Evolutionary conservation across 2,329 filamentous ascomycete species (phyloP), one percentile per base, ranked within the genome.

Genomic region (Neonectria ditissima): DNA sequence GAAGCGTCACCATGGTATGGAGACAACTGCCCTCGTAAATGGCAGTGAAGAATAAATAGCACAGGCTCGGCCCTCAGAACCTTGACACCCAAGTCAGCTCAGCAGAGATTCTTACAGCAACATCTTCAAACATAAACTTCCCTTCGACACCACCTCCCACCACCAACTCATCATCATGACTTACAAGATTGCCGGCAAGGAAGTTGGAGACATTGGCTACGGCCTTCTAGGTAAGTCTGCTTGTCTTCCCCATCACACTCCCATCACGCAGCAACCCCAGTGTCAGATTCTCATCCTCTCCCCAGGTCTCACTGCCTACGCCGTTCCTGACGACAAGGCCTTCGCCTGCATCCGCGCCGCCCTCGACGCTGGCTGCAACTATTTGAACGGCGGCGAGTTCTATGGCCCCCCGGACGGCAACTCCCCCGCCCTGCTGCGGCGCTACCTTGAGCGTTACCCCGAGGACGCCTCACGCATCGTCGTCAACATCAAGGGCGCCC

Each of bases 301-400:
- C 2, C 20, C 14, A 73, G 71, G 71, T 9, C 58, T 73, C 41
- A 73, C 71, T 16, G 20, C 44, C 26, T 54, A 53, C 22, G 69
- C 68, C 52, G 39, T 71, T 14, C 51, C 69, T 9, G 65, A 74
- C 28, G 79, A 82, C 37, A 63, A 82, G 57, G 77, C 82, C 28
- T 85, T 88, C 67, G 82, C 81, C 43, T 83, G 85, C 28, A 81
- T 90, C 75, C 83, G 84, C 67, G 81, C 84, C 37, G 78, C 86
- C 11, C 76, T 89, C 16, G 72, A 74, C 9, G 67, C 71, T 5
- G 79, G 81, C 57, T 78, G 77, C 53, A 69, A 71, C 59, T 81
- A 82, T 62, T 88, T 87, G 84, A 88, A 89, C 68, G 87, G 80
- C 28, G 87, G 84, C 66, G 86, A 89, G 70, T 83, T 90, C 73